Conservation (phyloP, 2,329 filamentous ascomycete species). For the Fusarium heterosporum region DNA sequence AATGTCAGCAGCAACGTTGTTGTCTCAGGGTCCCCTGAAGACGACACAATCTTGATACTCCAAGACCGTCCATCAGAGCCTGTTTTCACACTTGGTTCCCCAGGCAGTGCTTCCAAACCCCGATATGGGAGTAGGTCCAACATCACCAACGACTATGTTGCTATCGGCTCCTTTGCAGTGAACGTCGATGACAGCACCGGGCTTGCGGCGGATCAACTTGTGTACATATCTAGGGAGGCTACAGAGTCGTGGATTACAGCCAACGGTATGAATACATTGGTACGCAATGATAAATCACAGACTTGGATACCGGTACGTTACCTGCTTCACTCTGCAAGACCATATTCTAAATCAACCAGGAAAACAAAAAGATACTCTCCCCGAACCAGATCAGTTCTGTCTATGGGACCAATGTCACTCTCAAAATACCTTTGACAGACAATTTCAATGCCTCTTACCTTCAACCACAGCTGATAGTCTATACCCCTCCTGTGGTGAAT, state of each 20-base stretch:
- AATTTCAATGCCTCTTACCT: slow-evolving; percentile 27
- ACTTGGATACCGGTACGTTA: slow-evolving; percentile 37
- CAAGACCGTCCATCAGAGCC: background rate
- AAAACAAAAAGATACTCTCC: slow-evolving; percentile 15
- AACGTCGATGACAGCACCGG: background rate
- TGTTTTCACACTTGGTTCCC: slow-evolving; percentile 32
- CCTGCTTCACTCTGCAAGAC: fast-evolving
- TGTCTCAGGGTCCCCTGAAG: background rate
- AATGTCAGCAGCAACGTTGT: slow-evolving; percentile 11
- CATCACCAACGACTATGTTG: slow-evolving; percentile 37
- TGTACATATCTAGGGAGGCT: slow-evolving; percentile 26
- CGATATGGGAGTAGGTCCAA: slow-evolving; percentile 6
- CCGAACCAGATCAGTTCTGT: slow-evolving; percentile 31
- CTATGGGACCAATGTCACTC: slow-evolving; percentile 25
- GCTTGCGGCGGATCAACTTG: slow-evolving; percentile 19
- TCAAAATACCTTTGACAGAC: slow-evolving; percentile 39
- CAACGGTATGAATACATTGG: slow-evolving; percentile 34
- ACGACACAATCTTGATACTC: slow-evolving; percentile 12
- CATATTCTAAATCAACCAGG: background rate
- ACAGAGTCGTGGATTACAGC: slow-evolving; percentile 30
- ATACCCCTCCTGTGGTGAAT: slow-evolving; percentile 13
- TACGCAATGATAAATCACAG: slow-evolving; percentile 19
- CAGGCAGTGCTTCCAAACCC: background rate
- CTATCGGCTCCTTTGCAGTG: slow-evolving; percentile 23
- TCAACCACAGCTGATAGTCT: slow-evolving; percentile 18